phyloP scores from a whole-genome alignment of 257 asterid species.

The Fraxinus anomala region DNA sequence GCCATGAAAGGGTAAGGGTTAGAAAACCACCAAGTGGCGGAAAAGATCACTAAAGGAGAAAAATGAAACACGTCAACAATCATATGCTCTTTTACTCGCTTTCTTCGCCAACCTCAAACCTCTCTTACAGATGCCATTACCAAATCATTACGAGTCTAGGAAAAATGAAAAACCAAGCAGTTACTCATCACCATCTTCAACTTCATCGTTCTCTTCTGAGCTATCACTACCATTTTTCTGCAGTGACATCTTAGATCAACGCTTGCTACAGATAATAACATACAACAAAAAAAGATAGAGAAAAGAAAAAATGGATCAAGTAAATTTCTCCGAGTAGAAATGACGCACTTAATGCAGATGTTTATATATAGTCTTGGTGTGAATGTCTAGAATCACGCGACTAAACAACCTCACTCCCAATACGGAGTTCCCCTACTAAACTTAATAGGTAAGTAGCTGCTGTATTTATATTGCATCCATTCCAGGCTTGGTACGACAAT shows the following conservation, averaged over 20 bases:
- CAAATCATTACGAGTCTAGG: neutral
- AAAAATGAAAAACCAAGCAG: constrained; percentile 1
- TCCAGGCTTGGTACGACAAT: neutral
- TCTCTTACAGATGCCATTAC: constrained; percentile 24
- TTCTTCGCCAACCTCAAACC: constrained; percentile 25
- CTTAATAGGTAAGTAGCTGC: neutral
- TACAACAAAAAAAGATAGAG: neutral
- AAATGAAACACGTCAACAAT: constrained; percentile 6
- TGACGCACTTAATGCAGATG: neutral
- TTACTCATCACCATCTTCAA: constrained; percentile 37
- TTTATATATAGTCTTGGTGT: neutral
- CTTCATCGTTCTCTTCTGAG: constrained; percentile 48
- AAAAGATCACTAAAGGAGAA: neutral
- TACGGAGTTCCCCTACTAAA: neutral
- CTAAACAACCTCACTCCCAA: neutral
- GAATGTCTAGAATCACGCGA: neutral
- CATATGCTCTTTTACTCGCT: constrained; percentile 9
- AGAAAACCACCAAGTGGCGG: no score
- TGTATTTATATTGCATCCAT: neutral
- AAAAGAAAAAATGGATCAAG: neutral
- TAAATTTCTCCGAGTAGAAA: neutral
- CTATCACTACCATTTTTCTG: constrained; percentile 68
- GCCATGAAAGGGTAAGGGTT: no score
- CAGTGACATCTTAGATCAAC: constrained; percentile 6
- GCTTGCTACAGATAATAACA: neutral